Evolutionary conservation across 2,329 filamentous ascomycete genomes (phyloP).

Genomic region (Didymella arachidicola): DNA sequence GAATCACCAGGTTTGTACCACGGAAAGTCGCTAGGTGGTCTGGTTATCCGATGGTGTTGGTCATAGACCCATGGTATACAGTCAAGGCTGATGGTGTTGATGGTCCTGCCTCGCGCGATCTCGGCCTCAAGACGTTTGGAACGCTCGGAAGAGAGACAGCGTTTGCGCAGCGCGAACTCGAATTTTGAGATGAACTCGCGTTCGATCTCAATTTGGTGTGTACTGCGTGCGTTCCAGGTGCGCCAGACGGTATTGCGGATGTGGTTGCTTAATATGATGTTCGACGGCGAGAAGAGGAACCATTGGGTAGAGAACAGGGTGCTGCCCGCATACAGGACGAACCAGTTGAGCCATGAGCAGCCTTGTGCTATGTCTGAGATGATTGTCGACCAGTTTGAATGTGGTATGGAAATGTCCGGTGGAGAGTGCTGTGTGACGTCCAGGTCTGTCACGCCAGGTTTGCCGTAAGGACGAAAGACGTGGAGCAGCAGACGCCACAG

Average conservation of each 20-base stretch:
- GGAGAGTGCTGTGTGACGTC: neutral
- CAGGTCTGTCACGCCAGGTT: conserved; percentile 4
- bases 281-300: conserved; percentile 5
- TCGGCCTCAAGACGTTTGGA: conserved; percentile 23
- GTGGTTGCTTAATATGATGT: neutral
- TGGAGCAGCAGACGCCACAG: conserved; percentile 25
- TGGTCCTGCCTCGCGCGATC: conserved; percentile 19
- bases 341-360: conserved; percentile 33
- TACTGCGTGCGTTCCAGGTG: conserved; percentile 10
- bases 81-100: conserved; percentile 30
- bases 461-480: conserved; percentile 24
- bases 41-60: conserved; percentile 19
- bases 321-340: conserved; percentile 23
- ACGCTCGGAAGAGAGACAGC: conserved; percentile 21
- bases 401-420: neutral
- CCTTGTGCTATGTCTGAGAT: conserved; percentile 26
- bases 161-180: conserved; percentile 26
- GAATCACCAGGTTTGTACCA: conserved; percentile 19
- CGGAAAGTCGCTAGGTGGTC: conserved; percentile 20
- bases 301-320: conserved; percentile 25
- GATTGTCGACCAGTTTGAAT: conserved; percentile 18
- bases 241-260: conserved; percentile 24
- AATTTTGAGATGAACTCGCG: conserved; percentile 27
- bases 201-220: conserved; percentile 29
- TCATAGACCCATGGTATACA: conserved; percentile 34